Base-by-base conservation (phyloP, 1,284 basidiomycete genomes). In the Tilletiaria anomala region DNA sequence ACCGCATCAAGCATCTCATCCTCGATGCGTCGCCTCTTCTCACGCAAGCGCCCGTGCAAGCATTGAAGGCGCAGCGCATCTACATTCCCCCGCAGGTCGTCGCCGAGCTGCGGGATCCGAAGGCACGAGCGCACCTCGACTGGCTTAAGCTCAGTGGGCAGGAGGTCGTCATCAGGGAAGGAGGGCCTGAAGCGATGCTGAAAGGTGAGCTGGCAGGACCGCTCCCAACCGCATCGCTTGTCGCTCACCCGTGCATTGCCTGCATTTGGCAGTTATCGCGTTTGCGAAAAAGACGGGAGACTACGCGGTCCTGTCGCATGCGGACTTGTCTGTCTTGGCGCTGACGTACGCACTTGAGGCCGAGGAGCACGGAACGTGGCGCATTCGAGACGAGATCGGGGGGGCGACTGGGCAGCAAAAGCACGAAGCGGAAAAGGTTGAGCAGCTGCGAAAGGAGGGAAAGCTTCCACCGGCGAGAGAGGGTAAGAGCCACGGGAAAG, bases 211-310 rank as follows among this genome's bases (percentile, higher is more conserved):
- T 19, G 23, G 15, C 19, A 34, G 6, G 24, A 11, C 10, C 32
- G 37, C 21, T 34, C 8, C 10, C 15, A 16, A 6, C 6, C 14
- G n/a, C 10, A 34, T 35, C 17, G 6, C 10, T 11, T 6, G 12
- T 10, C 32, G 15, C 37, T 32, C 8, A 32, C 33, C 24, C 11
- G 19, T 39, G 8, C 37, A 29, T 33, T 26, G 14, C 32, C 35
- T 17, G 15, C 29, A 18, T 33, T 40, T 45, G 24, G 32, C 55
- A 85, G 93, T 91, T 6, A 83, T 83, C 39, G 80, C 82, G 49
- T 83, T 82, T 69, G 85, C 93, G 3, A 89, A 86, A 73, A 85
- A 86, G 73, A 94, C 91, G 0, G 93, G 93, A 69, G 93, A 97
- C 70, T 91, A 87, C 64, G 75, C 84, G 24, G 91, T 91, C 35